A percentile compares a stretch with the other conserved stretches of the same genome.
These are phyloP conservation scores for Proliferodiscus dingleyae DNA, from an alignment of 2,329 filamentous ascomycete species.

Conservation along the genomic window DNA sequence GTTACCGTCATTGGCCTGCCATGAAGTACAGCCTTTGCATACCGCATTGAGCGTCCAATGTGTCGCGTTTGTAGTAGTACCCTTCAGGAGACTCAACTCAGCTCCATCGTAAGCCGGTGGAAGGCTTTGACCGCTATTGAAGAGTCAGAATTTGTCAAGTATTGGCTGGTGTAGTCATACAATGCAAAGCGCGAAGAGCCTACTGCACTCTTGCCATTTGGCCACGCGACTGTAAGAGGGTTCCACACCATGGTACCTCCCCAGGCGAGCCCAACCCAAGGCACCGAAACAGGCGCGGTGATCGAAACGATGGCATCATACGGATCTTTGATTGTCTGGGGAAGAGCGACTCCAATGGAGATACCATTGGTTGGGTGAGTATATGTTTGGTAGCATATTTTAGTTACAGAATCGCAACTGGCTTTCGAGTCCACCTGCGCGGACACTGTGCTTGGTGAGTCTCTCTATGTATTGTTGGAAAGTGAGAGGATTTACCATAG, in stretches of 20 bases:
- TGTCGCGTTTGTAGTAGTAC: constrained; percentile 14
- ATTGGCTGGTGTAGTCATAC: constrained; percentile 10
- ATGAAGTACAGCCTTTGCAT: constrained; percentile 18
- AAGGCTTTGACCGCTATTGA: constrained; percentile 14
- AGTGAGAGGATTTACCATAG: background rate
- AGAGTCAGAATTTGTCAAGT: background rate
- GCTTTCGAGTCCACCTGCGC: constrained; percentile 7
- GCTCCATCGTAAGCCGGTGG: constrained; percentile 15
- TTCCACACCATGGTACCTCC: constrained; percentile 14
- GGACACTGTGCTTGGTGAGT: background rate
- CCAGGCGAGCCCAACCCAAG: constrained; percentile 14
- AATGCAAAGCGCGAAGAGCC: constrained; percentile 14
- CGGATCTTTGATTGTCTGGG: constrained; percentile 7
- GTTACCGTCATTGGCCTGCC: constrained; percentile 12
- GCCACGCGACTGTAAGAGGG: constrained; percentile 12
- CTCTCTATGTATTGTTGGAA: background rate
- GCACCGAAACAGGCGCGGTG: constrained; percentile 10
- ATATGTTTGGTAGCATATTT: constrained; percentile 11
- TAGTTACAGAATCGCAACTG: constrained; percentile 7
- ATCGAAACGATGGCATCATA: constrained; percentile 16
- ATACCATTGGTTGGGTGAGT: constrained; percentile 4
- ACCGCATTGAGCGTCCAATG: constrained; percentile 19
- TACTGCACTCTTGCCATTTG: constrained; percentile 9
- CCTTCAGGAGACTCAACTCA: constrained; percentile 13
- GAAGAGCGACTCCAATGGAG: constrained; percentile 9